Evolutionary conservation across 2,329 filamentous ascomycete species (phyloP), one percentile per base, ranked within the genome.

Genomic region (Colletotrichum sansevieriae): DNA sequence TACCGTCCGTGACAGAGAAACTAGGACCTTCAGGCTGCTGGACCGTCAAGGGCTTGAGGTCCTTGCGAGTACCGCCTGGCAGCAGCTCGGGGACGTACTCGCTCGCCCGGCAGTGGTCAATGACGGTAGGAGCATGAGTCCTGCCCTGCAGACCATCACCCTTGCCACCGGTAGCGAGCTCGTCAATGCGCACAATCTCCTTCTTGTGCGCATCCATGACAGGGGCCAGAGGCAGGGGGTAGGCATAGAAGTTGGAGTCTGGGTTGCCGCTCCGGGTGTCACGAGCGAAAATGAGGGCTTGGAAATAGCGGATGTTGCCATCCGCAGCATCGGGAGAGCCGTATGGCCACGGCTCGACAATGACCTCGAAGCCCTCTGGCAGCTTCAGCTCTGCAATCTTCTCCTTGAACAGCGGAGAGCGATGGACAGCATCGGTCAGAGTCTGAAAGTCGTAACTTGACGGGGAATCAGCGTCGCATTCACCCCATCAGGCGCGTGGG

Each of bases 21-120:
- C 85, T 88, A 0, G 87, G 84, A 0, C 88, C 88, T 22, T 90
- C 87, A 0, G 88, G 88, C 72, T 90, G 88, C 5, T 85, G 77
- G 11, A 90, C 86, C 62, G 88, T 87, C 72, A 91, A 80, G 0
- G 88, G 88, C 78, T 91, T 91, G 20, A 88, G 73, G 58, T 86
- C 84, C 71, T 83, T 82, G 15, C 85, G 76, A 3, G 79, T 78
- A 1, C 83, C 82, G 61, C 64, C 76, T 44, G 71, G 77, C 49
- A 72, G 82, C 72, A 72, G 85, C 74, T 83, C 81, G 0, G 81
- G 81, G 3, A 81, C 75, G 20, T 83, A 83, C 68, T 83, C 81
- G 7, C 78, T 76, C 0, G 76, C 25, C 8, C 59, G 44, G 58
- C 77, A 79, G 62, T 80, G 78, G 39, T 79, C 75, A 1, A 79